phyloP scores from a whole-genome alignment of 129 eudicot genomes.

The Scalesia atractyloides region DNA sequence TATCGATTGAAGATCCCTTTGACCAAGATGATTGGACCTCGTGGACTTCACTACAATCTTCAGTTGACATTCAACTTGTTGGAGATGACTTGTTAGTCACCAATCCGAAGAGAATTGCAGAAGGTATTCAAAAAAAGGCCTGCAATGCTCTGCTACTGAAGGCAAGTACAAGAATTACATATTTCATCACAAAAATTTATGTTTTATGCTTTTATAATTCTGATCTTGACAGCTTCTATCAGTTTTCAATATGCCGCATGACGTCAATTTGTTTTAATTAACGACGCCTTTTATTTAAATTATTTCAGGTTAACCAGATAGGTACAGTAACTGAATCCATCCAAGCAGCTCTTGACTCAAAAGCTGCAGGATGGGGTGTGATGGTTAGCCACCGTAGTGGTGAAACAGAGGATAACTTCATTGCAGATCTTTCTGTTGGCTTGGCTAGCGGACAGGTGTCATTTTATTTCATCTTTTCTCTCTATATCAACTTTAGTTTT shows the following conservation, averaged over 20 bases:
- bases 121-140: slow-evolving; percentile 81
- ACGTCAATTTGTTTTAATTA: not conserved
- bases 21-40: slow-evolving; percentile 99
- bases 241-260: not conserved
- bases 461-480: not conserved
- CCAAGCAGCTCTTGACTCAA: slow-evolving; percentile 92
- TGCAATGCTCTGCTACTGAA: slow-evolving; percentile 84
- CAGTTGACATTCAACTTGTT: slow-evolving; percentile 81
- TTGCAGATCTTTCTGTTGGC: slow-evolving; percentile 96
- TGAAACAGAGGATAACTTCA: slow-evolving; percentile 97
- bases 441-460: slow-evolving; percentile 97
- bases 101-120: slow-evolving; percentile 83
- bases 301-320: slow-evolving; percentile 90
- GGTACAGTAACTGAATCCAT: slow-evolving; percentile 93
- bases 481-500: not conserved
- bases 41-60: slow-evolving; percentile 81
- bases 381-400: slow-evolving; percentile 99
- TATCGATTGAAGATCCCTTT: slow-evolving; percentile 97
- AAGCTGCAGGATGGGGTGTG: slow-evolving; percentile 99
- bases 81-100: slow-evolving; percentile 97
- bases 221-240: slow-evolving; percentile 4
- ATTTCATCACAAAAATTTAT: not conserved
- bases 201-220: too few species aligned
- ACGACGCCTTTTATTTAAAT: not conserved
- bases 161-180: slow-evolving; percentile 41